Base-by-base conservation (phyloP, 2,329 filamentous ascomycete genomes). In the Amylocarpus encephaloides region DNA sequence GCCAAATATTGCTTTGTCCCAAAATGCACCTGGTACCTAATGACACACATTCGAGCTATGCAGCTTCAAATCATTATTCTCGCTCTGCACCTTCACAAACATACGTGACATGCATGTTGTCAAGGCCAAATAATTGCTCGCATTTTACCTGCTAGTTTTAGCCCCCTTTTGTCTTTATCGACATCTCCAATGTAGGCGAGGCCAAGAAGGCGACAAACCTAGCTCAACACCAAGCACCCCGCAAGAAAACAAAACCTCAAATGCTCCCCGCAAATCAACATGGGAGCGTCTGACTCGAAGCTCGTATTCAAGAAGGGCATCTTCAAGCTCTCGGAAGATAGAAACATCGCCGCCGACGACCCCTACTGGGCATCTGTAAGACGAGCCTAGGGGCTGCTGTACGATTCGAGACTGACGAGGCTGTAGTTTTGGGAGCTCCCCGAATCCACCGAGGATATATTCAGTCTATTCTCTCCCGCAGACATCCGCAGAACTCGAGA, bases 211-310 rank as follows among this genome's bases (percentile, higher is more conserved):
- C 40, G 22, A 29, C 29, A 43, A 29, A 33, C 32, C 29, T 33
- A 32, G 16, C 34, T 12, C n/a, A 26, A 19, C 12, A 13, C 32
- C 19, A 26, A 34, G 18, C 16, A 46, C 33, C n/a, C 43, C 15
- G 41, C 47, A 22, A 38, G 35, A 12, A n/a, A 44, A 38, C 52
- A 11, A 19, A 43, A 52, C 53, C 43, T 54, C 54, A 52, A 38
- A 65, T 65, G 61, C 56, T 39, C 55, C 47, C 15, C 47, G 36
- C 56, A 58, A 51, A 50, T 56, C 55, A 64, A 46, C 36, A 98
- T 98, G 93, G 93, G 93, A 71, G 92, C 92, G 67, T 96, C 92
- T 72, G 92, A 97, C 74, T 97, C 92, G 64, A 97, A 97, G 79
- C 83, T 97, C 67, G 89, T 92, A 67, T 97, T 98, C 79, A 97